Evolutionary conservation across 495 filamentous ascomycete species (phyloP).

Genomic region (Evernia prunastri): DNA sequence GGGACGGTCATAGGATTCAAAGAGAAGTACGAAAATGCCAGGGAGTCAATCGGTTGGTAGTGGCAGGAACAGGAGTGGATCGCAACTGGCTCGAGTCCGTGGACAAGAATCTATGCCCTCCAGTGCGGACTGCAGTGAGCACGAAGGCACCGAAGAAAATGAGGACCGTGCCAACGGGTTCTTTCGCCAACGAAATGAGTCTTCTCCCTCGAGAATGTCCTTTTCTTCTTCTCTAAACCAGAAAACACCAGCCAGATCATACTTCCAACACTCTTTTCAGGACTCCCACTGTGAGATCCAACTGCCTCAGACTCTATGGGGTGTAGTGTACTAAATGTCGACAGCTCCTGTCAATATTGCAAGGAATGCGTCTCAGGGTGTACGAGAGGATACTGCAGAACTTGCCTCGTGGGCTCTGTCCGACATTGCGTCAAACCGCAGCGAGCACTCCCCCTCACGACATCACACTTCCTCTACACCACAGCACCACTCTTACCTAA

Average conservation of each 20-base stretch:
- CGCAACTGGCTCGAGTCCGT: constrained; percentile 20
- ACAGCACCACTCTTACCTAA: constrained; percentile 5
- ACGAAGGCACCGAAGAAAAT: constrained; percentile 1
- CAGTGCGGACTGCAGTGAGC: constrained; percentile 11
- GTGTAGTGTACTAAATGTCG: constrained; percentile 28
- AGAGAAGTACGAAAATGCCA: constrained; percentile 4
- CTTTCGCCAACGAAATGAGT: constrained; percentile 15
- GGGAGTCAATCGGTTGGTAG: constrained; percentile 3
- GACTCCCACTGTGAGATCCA: constrained; percentile 44
- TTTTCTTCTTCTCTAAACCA: constrained; percentile 37
- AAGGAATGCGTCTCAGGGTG: constrained; percentile 64
- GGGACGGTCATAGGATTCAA: not conserved
- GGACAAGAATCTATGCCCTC: constrained; percentile 7
- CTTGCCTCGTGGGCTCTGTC: constrained; percentile 82
- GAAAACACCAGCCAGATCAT: constrained; percentile 69
- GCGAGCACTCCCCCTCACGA: constrained; percentile 26
- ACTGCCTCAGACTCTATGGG: not conserved
- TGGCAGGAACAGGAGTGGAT: constrained; percentile 19
- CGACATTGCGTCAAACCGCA: constrained; percentile 41
- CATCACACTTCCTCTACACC: constrained; percentile 9
- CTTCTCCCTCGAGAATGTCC: constrained; percentile 23
- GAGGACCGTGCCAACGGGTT: constrained; percentile 11
- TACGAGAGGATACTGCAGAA: constrained; percentile 87
- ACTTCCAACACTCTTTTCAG: constrained; percentile 67
- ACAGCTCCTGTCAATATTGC: constrained; percentile 53